Evolutionary conservation across 352 stramenopile genomes (phyloP).

Genomic region (Pythium phragmiticola): DNA sequence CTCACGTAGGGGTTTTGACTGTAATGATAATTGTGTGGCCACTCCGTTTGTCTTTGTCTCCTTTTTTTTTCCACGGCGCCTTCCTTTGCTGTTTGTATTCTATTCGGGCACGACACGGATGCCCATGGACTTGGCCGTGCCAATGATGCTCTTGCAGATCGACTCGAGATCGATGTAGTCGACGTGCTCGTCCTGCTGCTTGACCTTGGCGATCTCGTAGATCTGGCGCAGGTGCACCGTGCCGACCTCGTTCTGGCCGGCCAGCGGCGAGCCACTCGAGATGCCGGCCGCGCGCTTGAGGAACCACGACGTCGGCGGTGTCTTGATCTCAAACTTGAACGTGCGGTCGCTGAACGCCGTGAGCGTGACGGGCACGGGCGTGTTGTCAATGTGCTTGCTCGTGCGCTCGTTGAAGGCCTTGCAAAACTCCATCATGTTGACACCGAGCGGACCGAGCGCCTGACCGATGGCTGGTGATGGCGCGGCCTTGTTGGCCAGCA

Average conservation of each 20-base stretch:
- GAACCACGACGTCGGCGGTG: slow-evolving; percentile 93
- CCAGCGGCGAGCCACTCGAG: slow-evolving; percentile 62
- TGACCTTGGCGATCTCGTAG: slow-evolving; percentile 98
- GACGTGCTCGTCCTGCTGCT: slow-evolving; percentile 94
- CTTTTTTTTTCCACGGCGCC: background rate
- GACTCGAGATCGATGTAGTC: slow-evolving; percentile 91
- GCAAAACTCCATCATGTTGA: slow-evolving; percentile 99
- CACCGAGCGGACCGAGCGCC: slow-evolving; percentile 94
- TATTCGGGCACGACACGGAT: slow-evolving; percentile 76
- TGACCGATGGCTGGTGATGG: slow-evolving; percentile 88
- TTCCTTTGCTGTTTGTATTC: background rate
- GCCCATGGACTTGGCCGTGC: slow-evolving; percentile 91
- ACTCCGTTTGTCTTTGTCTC: slow-evolving; percentile 15
- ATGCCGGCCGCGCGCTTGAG: slow-evolving; percentile 91
- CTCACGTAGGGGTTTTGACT: slow-evolving; percentile 12
- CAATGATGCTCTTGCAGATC: slow-evolving; percentile 93
- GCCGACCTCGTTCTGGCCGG: slow-evolving; percentile 76
- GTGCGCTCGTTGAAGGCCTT: slow-evolving; percentile 98
- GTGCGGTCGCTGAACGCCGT: slow-evolving; percentile 93
- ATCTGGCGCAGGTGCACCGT: slow-evolving; percentile 93
- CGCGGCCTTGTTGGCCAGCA: slow-evolving; percentile 81
- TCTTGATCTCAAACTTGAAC: slow-evolving; percentile 97
- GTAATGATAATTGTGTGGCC: slow-evolving; percentile 24
- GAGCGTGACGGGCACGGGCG: slow-evolving; percentile 92
- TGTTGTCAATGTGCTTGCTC: slow-evolving; percentile 89